These are phyloP conservation scores for Penstemon eatonii DNA, from an alignment of 257 asterid genomes.

Conservation along the genomic window DNA sequence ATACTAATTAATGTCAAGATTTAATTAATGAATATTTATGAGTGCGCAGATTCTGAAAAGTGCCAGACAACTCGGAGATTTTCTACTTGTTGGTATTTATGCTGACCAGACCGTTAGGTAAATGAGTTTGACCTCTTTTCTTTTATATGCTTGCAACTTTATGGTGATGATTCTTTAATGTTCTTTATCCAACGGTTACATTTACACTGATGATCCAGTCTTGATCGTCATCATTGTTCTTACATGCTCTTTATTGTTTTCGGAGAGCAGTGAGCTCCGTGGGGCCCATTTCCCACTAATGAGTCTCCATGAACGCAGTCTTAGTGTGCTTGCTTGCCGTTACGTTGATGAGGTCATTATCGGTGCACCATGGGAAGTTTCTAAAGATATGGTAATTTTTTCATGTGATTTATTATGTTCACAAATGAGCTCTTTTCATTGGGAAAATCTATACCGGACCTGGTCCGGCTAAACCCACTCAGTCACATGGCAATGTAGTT, in stretches of 20 bases:
- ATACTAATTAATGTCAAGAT: neutral
- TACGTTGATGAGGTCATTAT: constrained; percentile 95
- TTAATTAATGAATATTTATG: constrained; percentile 11
- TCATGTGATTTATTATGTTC: neutral
- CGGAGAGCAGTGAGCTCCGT: constrained; percentile 64
- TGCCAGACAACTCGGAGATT: constrained; percentile 88
- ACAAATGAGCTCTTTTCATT: constrained; percentile 3
- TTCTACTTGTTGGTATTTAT: constrained; percentile 91
- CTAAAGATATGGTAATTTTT: constrained; percentile 70
- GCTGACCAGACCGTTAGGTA: constrained; percentile 79
- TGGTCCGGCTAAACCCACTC: too few relatives aligned
- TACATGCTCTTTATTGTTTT: neutral
- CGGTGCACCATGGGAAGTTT: constrained; percentile 91
- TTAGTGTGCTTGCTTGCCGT: constrained; percentile 88
- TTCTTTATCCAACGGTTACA: neutral
- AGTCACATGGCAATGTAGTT: too few relatives aligned
- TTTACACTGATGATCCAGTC: too few relatives aligned
- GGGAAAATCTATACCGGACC: neutral
- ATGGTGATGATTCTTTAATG: neutral
- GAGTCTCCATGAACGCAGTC: constrained; percentile 93
- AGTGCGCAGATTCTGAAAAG: constrained; percentile 70
- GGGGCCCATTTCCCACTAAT: constrained; percentile 75
- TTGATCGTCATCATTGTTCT: neutral
- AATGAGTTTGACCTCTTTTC: constrained; percentile 5
- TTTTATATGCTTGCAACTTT: neutral